phyloP scores from a whole-genome alignment of 371 early-diverging fungal species.

The Neoconidiobolus thromboides region DNA sequence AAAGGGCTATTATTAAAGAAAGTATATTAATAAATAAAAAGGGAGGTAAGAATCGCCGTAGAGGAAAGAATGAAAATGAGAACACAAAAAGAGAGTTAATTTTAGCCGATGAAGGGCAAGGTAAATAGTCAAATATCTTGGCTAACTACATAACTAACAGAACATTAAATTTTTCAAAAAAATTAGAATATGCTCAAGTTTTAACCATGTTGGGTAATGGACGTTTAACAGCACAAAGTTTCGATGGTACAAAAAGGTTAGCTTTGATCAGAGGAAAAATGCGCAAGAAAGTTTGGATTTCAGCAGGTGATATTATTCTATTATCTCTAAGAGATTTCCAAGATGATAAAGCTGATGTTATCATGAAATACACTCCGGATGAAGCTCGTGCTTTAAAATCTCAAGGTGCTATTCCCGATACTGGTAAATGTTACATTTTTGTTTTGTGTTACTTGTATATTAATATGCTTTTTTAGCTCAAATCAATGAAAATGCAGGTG shows the following conservation, averaged over 20 bases:
- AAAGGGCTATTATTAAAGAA: background rate
- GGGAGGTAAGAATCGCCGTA: slow-evolving; percentile 93
- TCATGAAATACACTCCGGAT: slow-evolving; percentile 92
- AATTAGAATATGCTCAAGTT: slow-evolving; percentile 85
- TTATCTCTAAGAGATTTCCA: slow-evolving; percentile 92
- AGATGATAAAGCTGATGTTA: slow-evolving; percentile 93
- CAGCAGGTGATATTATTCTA: slow-evolving; percentile 89
- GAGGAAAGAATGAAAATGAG: slow-evolving; percentile 95
- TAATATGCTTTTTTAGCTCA: slow-evolving; percentile 21
- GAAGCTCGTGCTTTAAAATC: slow-evolving; percentile 94
- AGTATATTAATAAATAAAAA: slow-evolving; percentile 11
- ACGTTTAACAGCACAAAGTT: slow-evolving; percentile 84
- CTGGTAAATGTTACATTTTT: slow-evolving; percentile 16
- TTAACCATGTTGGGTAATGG: slow-evolving; percentile 93
- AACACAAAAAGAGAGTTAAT: slow-evolving; percentile 85
- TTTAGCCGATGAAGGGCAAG: slow-evolving; percentile 89
- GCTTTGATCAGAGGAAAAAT: slow-evolving; percentile 96
- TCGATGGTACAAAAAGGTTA: slow-evolving; percentile 81
- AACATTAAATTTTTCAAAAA: background rate
- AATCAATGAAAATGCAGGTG: slow-evolving; percentile 58
- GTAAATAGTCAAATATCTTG: slow-evolving; percentile 13
- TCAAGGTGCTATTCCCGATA: slow-evolving; percentile 95
- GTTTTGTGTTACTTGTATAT: slow-evolving; percentile 2
- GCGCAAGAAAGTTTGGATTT: slow-evolving; percentile 92
- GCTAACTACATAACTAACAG: too few species aligned